phyloP scores from a whole-genome alignment of 257 asterid species.

The Solanum peruvianum region DNA sequence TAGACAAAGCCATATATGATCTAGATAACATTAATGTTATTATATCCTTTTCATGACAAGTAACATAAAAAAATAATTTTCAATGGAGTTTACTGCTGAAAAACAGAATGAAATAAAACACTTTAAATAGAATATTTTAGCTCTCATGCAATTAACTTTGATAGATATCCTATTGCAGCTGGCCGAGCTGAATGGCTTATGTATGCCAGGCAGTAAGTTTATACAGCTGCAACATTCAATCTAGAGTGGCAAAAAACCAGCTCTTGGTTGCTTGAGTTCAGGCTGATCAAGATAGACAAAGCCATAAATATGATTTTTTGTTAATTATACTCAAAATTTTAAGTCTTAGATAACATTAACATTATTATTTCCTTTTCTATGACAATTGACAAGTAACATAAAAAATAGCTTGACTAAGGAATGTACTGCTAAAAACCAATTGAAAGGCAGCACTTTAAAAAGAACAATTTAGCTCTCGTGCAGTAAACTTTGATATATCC shows the following conservation, averaged over 20 bases:
- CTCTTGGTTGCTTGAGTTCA: constrained; percentile 17
- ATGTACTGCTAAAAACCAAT: not conserved
- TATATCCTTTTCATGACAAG: not conserved
- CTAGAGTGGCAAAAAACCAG: constrained; percentile 3
- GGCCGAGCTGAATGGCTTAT: constrained; percentile 31
- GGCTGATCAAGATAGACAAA: constrained; percentile 6
- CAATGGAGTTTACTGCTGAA: not conserved
- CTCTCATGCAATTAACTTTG: not conserved
- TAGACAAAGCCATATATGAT: constrained; percentile 4
- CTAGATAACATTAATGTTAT: not conserved
- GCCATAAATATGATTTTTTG: constrained; percentile 1
- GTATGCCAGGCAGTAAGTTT: constrained; percentile 12
- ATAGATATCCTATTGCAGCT: constrained; percentile 9
- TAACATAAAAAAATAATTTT: not conserved
- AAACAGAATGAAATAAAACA: not conserved
- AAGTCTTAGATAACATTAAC: not conserved
- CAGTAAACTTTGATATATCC: not conserved
- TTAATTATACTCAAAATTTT: not conserved
- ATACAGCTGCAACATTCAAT: not conserved
- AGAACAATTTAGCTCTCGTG: not conserved
- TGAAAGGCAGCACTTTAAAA: not conserved
- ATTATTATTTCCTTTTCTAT: not conserved
- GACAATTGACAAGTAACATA: not conserved
- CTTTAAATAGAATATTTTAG: not conserved
- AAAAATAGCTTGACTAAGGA: not conserved